Evolutionary conservation across 371 early-diverging fungal species (phyloP).

Genomic region (Mucor lusitanicus): DNA sequence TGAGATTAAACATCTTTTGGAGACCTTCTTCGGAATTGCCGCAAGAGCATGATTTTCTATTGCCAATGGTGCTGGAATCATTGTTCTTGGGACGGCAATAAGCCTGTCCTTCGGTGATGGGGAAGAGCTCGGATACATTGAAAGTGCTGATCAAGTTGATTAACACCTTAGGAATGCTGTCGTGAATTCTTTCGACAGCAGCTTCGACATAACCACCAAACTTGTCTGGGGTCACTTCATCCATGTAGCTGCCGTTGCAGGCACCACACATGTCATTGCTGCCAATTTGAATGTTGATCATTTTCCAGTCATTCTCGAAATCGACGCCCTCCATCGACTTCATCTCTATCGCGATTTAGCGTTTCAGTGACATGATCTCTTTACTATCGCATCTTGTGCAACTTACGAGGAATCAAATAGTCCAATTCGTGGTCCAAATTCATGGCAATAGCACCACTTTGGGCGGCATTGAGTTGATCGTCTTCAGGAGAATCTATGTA

Average conservation of each 20-base stretch:
- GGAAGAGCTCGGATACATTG: conserved; percentile 27
- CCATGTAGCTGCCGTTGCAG: conserved; percentile 2
- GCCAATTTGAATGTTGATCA: conserved; percentile 48
- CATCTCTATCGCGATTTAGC: not conserved
- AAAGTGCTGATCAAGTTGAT: conserved; percentile 31
- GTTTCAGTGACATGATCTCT: not conserved
- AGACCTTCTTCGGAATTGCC: conserved; percentile 19
- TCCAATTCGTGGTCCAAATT: conserved; percentile 39
- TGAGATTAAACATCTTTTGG: conserved; percentile 17
- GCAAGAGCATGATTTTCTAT: conserved; percentile 11
- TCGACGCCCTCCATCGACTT: conserved; percentile 8
- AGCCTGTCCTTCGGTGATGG: conserved; percentile 14
- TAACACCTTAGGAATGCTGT: conserved; percentile 21
- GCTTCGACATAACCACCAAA: conserved; percentile 23
- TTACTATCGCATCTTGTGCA: not conserved
- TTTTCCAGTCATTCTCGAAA: conserved; percentile 42
- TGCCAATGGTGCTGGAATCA: not conserved
- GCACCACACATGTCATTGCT: conserved; percentile 37
- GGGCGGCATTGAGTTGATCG: conserved; percentile 46
- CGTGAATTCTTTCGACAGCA: conserved; percentile 21
- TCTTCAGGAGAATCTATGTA: conserved; percentile 22
- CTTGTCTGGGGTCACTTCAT: conserved; percentile 20
- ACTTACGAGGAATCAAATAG: conserved; percentile 37
- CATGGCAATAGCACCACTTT: conserved; percentile 35
- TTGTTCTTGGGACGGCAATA: conserved; percentile 10